These are phyloP conservation scores for Miamiensis avidus DNA, from an alignment of 169 alveolate genomes.

Conservation along the genomic window DNA sequence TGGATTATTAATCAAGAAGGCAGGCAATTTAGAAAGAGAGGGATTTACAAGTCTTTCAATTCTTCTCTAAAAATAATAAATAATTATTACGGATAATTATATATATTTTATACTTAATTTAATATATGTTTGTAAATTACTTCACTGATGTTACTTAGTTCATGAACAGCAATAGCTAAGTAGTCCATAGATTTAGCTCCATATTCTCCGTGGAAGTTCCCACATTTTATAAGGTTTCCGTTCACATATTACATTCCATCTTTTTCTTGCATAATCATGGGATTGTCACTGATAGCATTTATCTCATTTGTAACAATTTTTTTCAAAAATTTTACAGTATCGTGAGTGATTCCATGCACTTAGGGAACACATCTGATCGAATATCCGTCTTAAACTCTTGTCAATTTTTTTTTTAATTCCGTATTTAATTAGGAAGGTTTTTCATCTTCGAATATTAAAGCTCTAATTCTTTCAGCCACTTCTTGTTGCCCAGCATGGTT, in stretches of 20 bases:
- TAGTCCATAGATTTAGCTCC: slow-evolving; percentile 48
- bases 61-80: slow-evolving; percentile 8
- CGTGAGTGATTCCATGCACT: background rate
- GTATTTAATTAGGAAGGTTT: background rate
- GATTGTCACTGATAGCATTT: slow-evolving; percentile 71
- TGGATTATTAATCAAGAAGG: slow-evolving; percentile 49
- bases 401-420: slow-evolving; percentile 1
- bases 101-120: no score
- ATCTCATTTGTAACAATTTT: slow-evolving; percentile 21
- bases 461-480: background rate
- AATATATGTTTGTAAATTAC: no score
- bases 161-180: background rate
- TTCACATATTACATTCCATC: slow-evolving; percentile 5
- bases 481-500: background rate
- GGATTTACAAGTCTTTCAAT: slow-evolving; percentile 48
- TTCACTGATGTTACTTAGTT: background rate
- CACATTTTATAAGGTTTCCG: slow-evolving; percentile 34
- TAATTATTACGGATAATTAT: no score
- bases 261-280: slow-evolving; percentile 52
- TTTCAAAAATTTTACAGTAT: background rate
- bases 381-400: slow-evolving; percentile 21
- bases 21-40: slow-evolving; percentile 39
- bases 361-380: background rate
- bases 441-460: background rate
- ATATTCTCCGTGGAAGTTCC: slow-evolving; percentile 77